phyloP scores from a whole-genome alignment of 106 monocot genomes.

The Dioscorea zingiberensis region DNA sequence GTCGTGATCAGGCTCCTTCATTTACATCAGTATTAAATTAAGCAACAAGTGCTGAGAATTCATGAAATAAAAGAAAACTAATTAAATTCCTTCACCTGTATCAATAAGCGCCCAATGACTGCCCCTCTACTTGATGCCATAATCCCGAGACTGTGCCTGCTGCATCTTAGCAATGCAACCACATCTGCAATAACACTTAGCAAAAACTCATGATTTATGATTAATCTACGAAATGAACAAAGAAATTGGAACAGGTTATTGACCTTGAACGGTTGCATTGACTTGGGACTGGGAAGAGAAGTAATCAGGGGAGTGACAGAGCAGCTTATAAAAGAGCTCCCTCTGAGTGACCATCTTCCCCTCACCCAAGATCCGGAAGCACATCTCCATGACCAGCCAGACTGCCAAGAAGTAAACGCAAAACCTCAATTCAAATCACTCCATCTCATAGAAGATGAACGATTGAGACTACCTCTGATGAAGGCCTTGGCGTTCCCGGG shows the following conservation, averaged over 20 bases:
- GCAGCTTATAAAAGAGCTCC: conserved; percentile 91
- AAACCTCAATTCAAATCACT: neutral
- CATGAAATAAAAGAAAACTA: neutral
- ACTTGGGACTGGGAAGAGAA: conserved; percentile 69
- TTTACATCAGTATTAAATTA: neutral
- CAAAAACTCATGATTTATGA: neutral
- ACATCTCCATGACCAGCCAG: conserved; percentile 90
- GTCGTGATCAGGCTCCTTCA: conserved; percentile 54
- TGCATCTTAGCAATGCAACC: conserved; percentile 74
- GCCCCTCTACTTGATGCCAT: conserved; percentile 91
- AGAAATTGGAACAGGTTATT: neutral
- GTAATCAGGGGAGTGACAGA: conserved; percentile 76
- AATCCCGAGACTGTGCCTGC: conserved; percentile 78
- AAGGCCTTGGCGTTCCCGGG: conserved; percentile 57
- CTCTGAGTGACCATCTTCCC: conserved; percentile 80
- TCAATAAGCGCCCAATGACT: conserved; percentile 57
- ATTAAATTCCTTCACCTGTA: conserved; percentile 34
- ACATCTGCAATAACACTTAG: conserved; percentile 45
- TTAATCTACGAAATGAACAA: neutral
- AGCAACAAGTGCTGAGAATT: neutral
- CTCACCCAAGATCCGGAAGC: conserved; percentile 50
- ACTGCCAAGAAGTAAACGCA: conserved; percentile 33
- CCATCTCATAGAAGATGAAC: neutral
- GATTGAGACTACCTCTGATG: conserved; percentile 51
- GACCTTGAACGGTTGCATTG: conserved; percentile 74